These are phyloP conservation scores for Amyloporia xantha DNA, from an alignment of 768 basidiomycete species.

Conservation along the genomic window DNA sequence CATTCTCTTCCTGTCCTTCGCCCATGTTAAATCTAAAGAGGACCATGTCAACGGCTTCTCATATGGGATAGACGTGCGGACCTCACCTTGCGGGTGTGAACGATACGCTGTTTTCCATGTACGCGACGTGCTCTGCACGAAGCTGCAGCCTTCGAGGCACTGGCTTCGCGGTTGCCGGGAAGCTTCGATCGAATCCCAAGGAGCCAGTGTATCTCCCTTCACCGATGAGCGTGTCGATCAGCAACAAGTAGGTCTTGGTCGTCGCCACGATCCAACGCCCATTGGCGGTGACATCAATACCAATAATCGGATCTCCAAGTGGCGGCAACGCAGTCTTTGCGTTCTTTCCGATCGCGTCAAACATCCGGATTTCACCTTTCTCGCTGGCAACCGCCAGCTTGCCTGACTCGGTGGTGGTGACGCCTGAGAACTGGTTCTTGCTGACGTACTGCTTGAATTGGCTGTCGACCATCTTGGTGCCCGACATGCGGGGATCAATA, in stretches of 20 bases:
- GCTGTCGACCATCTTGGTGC: constrained; percentile 88
- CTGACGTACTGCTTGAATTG: constrained; percentile 94
- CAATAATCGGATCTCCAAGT: constrained; percentile 90
- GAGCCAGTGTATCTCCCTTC: constrained; percentile 80
- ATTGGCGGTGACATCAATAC: constrained; percentile 89
- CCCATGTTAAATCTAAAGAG: constrained; percentile 87
- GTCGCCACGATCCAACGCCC: constrained; percentile 96
- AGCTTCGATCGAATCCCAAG: constrained; percentile 88
- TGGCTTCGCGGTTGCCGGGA: constrained; percentile 93
- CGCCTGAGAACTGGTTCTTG: constrained; percentile 93
- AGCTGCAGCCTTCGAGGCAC: constrained; percentile 84
- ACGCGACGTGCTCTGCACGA: constrained; percentile 86
- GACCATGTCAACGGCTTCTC: constrained; percentile 2
- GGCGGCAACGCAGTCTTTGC: constrained; percentile 97
- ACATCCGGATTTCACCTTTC: constrained; percentile 94
- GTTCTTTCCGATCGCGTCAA: constrained; percentile 95
- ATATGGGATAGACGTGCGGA: too few relatives aligned
- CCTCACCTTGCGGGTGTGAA: constrained; percentile 93
- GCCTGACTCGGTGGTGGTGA: constrained; percentile 81
- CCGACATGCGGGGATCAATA: constrained; percentile 91
- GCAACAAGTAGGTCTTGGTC: constrained; percentile 85
- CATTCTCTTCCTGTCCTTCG: constrained; percentile 82
- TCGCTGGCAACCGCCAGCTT: constrained; percentile 90
- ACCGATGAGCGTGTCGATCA: constrained; percentile 93
- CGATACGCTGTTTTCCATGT: constrained; percentile 80